Evolutionary conservation across 768 basidiomycete genomes (phyloP), one percentile per base, ranked within the genome.

Genomic region (Mycena venus): DNA sequence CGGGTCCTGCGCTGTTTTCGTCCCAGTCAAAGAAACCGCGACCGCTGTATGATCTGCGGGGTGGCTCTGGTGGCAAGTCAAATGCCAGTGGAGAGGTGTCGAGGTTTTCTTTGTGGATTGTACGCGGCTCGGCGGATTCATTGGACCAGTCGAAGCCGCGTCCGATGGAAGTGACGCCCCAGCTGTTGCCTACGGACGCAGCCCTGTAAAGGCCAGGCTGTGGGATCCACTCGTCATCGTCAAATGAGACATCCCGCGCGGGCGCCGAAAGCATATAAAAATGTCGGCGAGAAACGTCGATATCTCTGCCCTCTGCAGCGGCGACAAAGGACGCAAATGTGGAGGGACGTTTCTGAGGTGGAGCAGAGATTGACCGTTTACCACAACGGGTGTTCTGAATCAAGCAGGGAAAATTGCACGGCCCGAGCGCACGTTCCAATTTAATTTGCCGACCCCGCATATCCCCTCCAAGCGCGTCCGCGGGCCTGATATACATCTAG

Each of bases 151-250:
- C 87, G 80, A 95, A 95, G 21, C 95, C 95, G 58, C 93, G 90
- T 14, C 95, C 95, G 58, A 96, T 92, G 42, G 91, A 94, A 23
- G 95, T 96, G 73, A 96, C 94, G 9, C 93, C 93, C 94, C 94
- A 96, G 83, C 94, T 95, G 74, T 91, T 90, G 36, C 92, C 90
- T 65, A 93, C 91, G 72, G 92, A 93, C 47, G 93, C 88, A 9
- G 92, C 85, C 72, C 90, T 86, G 83, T 92, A 91, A 23, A 92
- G 86, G 68, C 83, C 86, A 42, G 86, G 84, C 49, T 90, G 86
- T 31, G 88, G 78, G 73, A 88, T 86, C 94, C 93, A 94, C 78
- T 92, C 93, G 75, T 92, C 91, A 74, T 90, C 92, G 80, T 93
- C 93, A 82, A 92, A 92, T 67, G 87, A 83, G 79, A 92, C 83